Percentiles rank a stretch among this genome's conserved stretches.
These are phyloP conservation scores for Penicillium griseofulvum DNA, from an alignment of 2,329 filamentous ascomycete genomes.

Conservation along the genomic window DNA sequence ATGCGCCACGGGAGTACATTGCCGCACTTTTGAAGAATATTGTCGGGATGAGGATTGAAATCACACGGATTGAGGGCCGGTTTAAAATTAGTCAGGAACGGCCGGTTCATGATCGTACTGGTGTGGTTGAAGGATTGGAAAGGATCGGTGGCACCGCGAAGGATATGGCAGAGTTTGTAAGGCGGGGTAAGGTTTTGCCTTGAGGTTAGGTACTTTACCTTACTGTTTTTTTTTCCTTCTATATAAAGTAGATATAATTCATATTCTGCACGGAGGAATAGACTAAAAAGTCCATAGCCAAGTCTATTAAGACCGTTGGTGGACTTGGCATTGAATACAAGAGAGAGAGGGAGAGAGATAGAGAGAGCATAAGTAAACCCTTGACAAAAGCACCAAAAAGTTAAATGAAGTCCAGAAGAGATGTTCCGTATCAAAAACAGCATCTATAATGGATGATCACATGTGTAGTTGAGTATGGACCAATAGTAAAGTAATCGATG, in stretches of 20 bases:
- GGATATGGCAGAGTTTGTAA: slow-evolving; percentile 21
- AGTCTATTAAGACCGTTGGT: not conserved
- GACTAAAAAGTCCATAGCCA: not conserved
- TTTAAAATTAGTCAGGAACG: slow-evolving; percentile 25
- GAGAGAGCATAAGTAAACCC: not conserved
- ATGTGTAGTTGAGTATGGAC: not conserved
- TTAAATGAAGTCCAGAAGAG: not conserved
- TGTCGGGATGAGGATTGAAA: slow-evolving; percentile 18
- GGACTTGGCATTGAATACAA: not conserved
- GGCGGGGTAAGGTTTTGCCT: slow-evolving; percentile 1
- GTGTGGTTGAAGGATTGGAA: slow-evolving; percentile 19
- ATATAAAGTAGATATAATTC: no score
- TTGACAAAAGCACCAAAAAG: not conserved
- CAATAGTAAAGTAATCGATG: not conserved
- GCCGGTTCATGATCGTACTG: slow-evolving; percentile 12
- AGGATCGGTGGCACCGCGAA: slow-evolving; percentile 6
- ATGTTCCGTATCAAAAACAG: slow-evolving; percentile 14
- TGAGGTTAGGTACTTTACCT: not conserved
- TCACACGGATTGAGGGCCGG: slow-evolving; percentile 18
- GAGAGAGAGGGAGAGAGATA: no score
- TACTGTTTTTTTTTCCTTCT: not conserved
- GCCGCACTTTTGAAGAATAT: slow-evolving; percentile 19
- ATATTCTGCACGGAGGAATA: not conserved
- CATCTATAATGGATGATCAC: slow-evolving; percentile 7
- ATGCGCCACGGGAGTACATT: slow-evolving; percentile 21